Conservation (phyloP, 306 rosid species). For the Begonia masoniana region DNA sequence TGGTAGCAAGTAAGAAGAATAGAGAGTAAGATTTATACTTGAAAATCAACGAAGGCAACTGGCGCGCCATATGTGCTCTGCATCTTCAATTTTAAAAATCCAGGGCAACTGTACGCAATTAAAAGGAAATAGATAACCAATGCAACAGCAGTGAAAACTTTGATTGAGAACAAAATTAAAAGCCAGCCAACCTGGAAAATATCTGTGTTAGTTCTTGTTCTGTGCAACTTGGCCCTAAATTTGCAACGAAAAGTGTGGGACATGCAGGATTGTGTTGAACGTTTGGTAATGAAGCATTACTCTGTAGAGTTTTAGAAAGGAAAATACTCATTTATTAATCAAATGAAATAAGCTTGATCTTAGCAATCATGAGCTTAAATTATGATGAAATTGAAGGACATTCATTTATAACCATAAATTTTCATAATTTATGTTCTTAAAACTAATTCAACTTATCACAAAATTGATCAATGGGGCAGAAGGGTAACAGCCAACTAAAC, state of each 20-base stretch:
- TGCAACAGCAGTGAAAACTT: too few species aligned
- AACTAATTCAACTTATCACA: too few species aligned
- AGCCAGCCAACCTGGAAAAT: constrained; percentile 60
- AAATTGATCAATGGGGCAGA: too few species aligned
- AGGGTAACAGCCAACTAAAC: too few species aligned
- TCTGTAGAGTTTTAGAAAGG: constrained; percentile 18
- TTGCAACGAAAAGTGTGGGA: constrained; percentile 87
- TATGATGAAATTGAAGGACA: too few species aligned
- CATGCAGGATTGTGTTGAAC: constrained; percentile 49
- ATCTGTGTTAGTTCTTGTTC: constrained; percentile 72
- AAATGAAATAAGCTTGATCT: too few species aligned
- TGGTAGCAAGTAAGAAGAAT: not conserved
- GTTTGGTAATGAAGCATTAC: constrained; percentile 25
- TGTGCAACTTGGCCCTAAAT: constrained; percentile 77
- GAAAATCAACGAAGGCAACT: constrained; percentile 92
- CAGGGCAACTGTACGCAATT: constrained; percentile 46
- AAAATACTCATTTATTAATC: not conserved
- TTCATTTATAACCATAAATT: too few species aligned
- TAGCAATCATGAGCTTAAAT: not conserved
- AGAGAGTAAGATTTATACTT: constrained; percentile 6
- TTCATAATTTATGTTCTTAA: too few species aligned
- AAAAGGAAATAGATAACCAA: not conserved
- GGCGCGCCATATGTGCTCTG: constrained; percentile 92
- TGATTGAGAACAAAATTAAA: not conserved
- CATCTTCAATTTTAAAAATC: constrained; percentile 84